Evolutionary conservation across 768 basidiomycete genomes (phyloP).

Genomic region (Podaxis rugospora): DNA sequence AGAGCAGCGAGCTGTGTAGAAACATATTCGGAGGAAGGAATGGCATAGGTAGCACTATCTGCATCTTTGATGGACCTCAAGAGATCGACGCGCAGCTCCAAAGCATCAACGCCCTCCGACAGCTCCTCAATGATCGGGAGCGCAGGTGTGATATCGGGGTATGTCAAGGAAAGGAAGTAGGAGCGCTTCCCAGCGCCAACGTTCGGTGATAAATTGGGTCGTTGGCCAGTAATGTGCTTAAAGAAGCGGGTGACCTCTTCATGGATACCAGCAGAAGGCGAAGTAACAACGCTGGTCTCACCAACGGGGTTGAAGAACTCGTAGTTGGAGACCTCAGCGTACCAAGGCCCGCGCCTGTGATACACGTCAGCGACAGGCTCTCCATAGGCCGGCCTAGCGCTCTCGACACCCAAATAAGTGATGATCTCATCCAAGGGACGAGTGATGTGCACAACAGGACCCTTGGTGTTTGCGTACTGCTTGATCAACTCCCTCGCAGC

Average conservation of each 20-base stretch:
- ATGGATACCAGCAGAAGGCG: constrained; percentile 32
- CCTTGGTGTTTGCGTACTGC: constrained; percentile 52
- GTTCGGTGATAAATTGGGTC: constrained; percentile 60
- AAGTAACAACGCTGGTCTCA: constrained; percentile 18
- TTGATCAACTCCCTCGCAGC: constrained; percentile 69
- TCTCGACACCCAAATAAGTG: constrained; percentile 72
- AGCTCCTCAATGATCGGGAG: constrained; percentile 68
- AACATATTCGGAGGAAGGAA: constrained; percentile 72
- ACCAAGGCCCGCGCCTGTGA: constrained; percentile 82
- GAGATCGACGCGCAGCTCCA: constrained; percentile 93
- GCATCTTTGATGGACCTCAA: constrained; percentile 50
- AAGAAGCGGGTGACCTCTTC: constrained; percentile 84
- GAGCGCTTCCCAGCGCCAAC: constrained; percentile 56
- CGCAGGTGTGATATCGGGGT: constrained; percentile 78
- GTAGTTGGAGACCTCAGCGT: constrained; percentile 72
- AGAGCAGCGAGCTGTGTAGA: constrained; percentile 76
- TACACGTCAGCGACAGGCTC: constrained; percentile 86
- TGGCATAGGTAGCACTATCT: constrained; percentile 43
- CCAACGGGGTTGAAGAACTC: constrained; percentile 78
- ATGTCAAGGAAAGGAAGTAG: constrained; percentile 91
- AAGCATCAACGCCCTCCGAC: constrained; percentile 80
- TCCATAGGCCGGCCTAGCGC: constrained; percentile 80
- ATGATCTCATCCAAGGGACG: constrained; percentile 81
- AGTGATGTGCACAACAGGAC: constrained; percentile 81
- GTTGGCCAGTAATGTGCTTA: constrained; percentile 72